Evolutionary conservation across 768 basidiomycete genomes (phyloP), one percentile per base, ranked within the genome.

Genomic region (Amanita phalloides): DNA sequence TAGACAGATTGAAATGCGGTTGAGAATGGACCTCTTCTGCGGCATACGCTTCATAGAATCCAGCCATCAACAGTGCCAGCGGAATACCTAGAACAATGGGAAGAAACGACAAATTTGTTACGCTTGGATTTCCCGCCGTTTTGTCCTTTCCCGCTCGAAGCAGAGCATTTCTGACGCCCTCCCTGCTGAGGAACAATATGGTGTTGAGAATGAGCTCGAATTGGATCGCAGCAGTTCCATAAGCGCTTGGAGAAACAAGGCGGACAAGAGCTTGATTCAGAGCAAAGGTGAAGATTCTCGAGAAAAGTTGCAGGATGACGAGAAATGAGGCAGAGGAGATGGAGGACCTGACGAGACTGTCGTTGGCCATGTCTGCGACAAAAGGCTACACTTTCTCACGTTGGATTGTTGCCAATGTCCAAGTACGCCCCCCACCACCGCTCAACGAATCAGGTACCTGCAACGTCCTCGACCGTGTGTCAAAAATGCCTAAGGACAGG

Each of bases 161-260:
- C 4, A 96, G 75, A 5, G 89, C 82, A 62, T 86, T 90, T 37
- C 96, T 76, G 6, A 98, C 77, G 14, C 94, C 95, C 65, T 99
- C 96, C n/a, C 96, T 75, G 32, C 86, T 84, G 6, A 98, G 73
- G 65, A 98, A 97, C 41, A 98, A 73, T 59, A 94, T 88, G 9
- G 92, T 92, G 58, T 85, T 89, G 43, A 89, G 76, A 23, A 98
- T 62, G 25, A 97, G 78, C 63, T 98, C 96, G 66, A 98, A 92
- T 60, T 96, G 94, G 55, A 99, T 87, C 0, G 91, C 81, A 13
- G 90, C 92, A 0, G 89, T 92, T 8, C 95, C 86, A 62, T 90
- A 94, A 11, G 84, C 86, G 32, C 79, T 78, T 0, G 94, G 93
- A 0, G 90, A 83, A 2, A 86, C 84, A 26, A 93, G 73, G 0